Base-by-base conservation (phyloP, 2,329 filamentous ascomycete species). In the Stagonosporopsis tanaceti region DNA sequence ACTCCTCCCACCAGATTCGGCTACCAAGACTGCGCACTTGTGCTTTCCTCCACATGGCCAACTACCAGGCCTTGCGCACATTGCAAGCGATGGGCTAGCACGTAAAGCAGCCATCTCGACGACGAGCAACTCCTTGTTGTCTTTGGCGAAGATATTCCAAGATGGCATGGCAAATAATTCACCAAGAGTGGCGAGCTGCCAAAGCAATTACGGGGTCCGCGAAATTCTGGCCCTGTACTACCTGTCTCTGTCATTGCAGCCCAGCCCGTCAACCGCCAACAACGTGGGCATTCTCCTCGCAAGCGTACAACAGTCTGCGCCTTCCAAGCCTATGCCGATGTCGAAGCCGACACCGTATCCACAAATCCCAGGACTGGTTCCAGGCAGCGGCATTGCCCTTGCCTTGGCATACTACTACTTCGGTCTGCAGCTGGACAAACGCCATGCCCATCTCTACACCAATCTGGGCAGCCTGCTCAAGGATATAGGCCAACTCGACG, bases 271-370 rank as follows among this genome's bases (percentile, higher is more conserved):
- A 0, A 99, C 95, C 0, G 95, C 95, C 0, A 99, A 99, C 74
- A 99, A 99, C 73, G 93, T 99, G 12, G 95, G 95, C 3, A 99
- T 99, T 53, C 82, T 99, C 27, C 86, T 99, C n/a, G 95, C 95
- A 5, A 92, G 95, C 54, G 91, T 98, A 20, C 95, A 97, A 71
- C 93, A 96, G 66, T 82, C 81, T 25, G 69, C 76, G 7, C 77
- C 78, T 3, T 77, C 78, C 8, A 81, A 79, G 45, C 65, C 73
- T 58, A 76, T 60, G 69, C 74, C 79, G 8, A 77, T 79, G 24
- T 76, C 77, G 62, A 73, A 75, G 44, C 59, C 66, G 6, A 66
- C 68, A n/a, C 64, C 56, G 24, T 74, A 77, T 46, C 66, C 74
- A 11, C 74, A 77, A 14, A 88, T 95, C 50, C 90, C 92, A 14